Conservation (phyloP, 192 early-diverging fungal species). For the Paraglomus brasilianum region DNA sequence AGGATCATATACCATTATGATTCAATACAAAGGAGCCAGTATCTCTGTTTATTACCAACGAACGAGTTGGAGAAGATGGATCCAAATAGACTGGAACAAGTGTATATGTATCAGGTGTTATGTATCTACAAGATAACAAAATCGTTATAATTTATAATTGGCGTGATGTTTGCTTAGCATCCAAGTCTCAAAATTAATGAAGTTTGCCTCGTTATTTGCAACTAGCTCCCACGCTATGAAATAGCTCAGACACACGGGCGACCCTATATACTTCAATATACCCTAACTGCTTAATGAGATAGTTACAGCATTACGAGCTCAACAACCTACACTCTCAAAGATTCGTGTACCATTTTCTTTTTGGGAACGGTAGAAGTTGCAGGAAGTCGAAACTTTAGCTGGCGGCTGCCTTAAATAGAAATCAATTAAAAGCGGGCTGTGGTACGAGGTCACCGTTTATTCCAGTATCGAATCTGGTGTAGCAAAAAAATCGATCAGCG, state of each 20-base stretch:
- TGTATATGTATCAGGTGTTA: constrained; percentile 53
- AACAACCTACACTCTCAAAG: constrained; percentile 24
- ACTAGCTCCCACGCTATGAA: background rate
- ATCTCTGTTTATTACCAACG: constrained; percentile 59
- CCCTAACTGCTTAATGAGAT: background rate
- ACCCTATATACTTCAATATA: background rate
- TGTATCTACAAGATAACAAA: constrained; percentile 42
- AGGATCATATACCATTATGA: constrained; percentile 37
- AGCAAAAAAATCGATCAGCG: no score
- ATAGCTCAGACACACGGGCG: background rate
- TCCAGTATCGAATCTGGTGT: no score
- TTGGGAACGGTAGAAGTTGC: background rate
- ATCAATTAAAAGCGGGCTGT: no score
- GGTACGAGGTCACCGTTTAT: no score
- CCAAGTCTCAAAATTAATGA: background rate
- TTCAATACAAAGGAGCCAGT: constrained; percentile 49
- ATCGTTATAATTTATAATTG: background rate
- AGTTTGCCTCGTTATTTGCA: constrained; percentile 3
- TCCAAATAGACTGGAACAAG: constrained; percentile 55
- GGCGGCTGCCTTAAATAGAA: no score
- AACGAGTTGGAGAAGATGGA: constrained; percentile 48
- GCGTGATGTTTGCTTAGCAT: background rate
- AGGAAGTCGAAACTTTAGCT: no score
- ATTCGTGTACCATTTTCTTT: constrained; percentile 25
- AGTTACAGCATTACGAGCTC: background rate